Conservation (phyloP, 2,329 filamentous ascomycete species). For the Ophiocordyceps sinensis region DNA sequence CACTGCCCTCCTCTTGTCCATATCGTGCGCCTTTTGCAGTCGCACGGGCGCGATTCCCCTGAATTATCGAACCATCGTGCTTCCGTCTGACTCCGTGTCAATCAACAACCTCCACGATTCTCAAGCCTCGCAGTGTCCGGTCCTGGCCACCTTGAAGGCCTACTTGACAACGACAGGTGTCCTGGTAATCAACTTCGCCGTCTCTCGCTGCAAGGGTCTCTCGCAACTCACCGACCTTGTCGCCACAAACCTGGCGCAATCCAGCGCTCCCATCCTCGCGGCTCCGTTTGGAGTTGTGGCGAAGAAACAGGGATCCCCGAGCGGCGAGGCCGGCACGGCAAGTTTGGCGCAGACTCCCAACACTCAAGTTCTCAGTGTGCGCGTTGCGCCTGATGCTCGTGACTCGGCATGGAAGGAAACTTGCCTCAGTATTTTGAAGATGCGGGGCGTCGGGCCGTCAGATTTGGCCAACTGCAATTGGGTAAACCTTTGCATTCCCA, state of each 20-base stretch:
- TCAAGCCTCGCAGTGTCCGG: conserved; percentile 8
- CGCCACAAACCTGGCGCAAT: conserved; percentile 21
- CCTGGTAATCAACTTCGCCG: conserved; percentile 33
- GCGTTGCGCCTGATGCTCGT: conserved; percentile 24
- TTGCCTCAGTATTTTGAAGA: conserved; percentile 34
- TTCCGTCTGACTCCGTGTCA: conserved; percentile 16
- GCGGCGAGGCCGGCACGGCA: conserved; percentile 13
- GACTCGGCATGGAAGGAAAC: conserved; percentile 33
- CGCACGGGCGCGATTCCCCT: conserved; percentile 34
- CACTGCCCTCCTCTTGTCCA: conserved; percentile 33
- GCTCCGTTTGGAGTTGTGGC: conserved; percentile 36
- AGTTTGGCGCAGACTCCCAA: conserved; percentile 36
- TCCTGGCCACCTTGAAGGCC: conserved; percentile 36
- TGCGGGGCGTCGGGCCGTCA: conserved; percentile 31
- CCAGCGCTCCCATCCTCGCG: conserved; percentile 32
- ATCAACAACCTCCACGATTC: conserved; percentile 6
- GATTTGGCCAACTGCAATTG: conserved; percentile 30
- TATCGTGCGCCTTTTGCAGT: conserved; percentile 34
- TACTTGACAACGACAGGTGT: conserved; percentile 42
- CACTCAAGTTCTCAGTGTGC: conserved; percentile 30
- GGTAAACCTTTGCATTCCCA: conserved; percentile 35
- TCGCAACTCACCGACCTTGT: conserved; percentile 29
- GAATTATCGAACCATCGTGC: conserved; percentile 36
- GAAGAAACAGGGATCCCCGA: conserved; percentile 9
- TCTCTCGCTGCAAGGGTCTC: conserved; percentile 33